A percentile compares a stretch with the other conserved stretches of the same genome.
Evolutionary conservation across 345 rosid genomes (phyloP).

Genomic region (Citrus glauca): DNA sequence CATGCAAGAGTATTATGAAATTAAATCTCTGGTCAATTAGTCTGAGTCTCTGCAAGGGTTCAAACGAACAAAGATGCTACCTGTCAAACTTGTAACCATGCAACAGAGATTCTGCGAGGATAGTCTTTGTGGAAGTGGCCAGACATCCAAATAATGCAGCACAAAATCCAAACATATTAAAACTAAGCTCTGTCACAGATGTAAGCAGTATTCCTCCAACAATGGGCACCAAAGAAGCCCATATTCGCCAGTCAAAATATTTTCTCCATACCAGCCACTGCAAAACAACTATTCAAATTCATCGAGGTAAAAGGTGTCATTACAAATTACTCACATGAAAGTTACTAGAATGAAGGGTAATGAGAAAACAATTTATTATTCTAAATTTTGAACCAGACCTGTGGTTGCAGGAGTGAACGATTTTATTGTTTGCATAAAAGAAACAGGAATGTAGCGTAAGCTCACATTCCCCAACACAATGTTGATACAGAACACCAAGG

Average conservation of each 20-base stretch:
- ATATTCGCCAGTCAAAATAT: constrained; percentile 93
- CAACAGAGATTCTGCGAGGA: constrained; percentile 92
- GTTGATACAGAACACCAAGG: constrained; percentile 94
- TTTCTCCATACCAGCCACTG: constrained; percentile 99
- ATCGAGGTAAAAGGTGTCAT: constrained; percentile 26
- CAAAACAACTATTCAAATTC: constrained; percentile 64
- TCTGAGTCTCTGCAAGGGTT: background rate
- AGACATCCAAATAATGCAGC: constrained; percentile 97
- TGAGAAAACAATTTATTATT: background rate
- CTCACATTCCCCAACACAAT: constrained; percentile 96
- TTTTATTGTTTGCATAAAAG: constrained; percentile 99
- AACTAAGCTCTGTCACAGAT: constrained; percentile 91
- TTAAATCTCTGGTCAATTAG: background rate
- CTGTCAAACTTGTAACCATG: constrained; percentile 99
- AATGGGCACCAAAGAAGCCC: constrained; percentile 93
- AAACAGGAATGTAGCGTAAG: constrained; percentile 92
- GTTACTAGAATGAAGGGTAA: background rate
- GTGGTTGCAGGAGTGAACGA: constrained; percentile 99
- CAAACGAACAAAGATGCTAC: constrained; percentile 27
- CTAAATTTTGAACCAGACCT: constrained; percentile 40
- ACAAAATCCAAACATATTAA: constrained; percentile 92
- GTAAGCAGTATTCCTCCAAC: constrained; percentile 98
- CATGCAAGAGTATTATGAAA: background rate
- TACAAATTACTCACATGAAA: background rate
- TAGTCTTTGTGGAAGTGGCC: constrained; percentile 99